phyloP scores from a whole-genome alignment of 768 basidiomycete species.

The Mycena vitilis region DNA sequence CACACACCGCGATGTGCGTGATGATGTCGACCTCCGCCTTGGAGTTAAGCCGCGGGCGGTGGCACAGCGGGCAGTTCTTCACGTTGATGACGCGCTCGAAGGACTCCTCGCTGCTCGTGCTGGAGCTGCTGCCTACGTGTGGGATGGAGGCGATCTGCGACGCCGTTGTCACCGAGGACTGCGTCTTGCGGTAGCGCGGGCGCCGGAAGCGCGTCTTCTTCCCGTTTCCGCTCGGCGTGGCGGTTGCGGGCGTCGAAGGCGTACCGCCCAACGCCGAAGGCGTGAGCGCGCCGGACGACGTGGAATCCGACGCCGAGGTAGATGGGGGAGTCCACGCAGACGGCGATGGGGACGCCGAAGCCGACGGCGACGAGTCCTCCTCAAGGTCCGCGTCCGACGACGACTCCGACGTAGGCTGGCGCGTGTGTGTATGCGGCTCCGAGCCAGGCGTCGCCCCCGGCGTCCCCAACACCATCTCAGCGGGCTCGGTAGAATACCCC shows the following conservation, averaged over 20 bases:
- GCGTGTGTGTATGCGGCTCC: conserved; percentile 34
- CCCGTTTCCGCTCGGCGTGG: background rate
- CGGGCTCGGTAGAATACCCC: conserved; percentile 57
- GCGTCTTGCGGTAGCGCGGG: conserved; percentile 38
- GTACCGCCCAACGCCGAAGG: conserved; percentile 1
- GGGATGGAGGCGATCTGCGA: conserved; percentile 35
- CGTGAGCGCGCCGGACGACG: background rate
- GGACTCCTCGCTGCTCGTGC: conserved; percentile 43
- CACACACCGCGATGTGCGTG: conserved; percentile 97
- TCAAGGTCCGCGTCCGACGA: conserved; percentile 57
- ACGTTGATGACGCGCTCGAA: conserved; percentile 95
- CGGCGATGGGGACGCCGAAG: conserved; percentile 10
- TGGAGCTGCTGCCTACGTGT: conserved; percentile 8
- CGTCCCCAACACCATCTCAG: conserved; percentile 48
- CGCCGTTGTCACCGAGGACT: conserved; percentile 33
- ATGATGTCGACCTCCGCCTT: conserved; percentile 96
- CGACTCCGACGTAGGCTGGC: conserved; percentile 51
- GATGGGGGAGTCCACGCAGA: background rate
- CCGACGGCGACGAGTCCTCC: conserved; percentile 46
- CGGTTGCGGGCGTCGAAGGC: conserved; percentile 25
- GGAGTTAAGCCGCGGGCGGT: conserved; percentile 83
- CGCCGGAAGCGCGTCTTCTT: conserved; percentile 41
- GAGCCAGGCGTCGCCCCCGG: conserved; percentile 21
- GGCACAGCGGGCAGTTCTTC: conserved; percentile 93
- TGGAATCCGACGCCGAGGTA: conserved; percentile 25